phyloP scores from a whole-genome alignment of 148 eudicot genomes.

The Cornus controversa region DNA sequence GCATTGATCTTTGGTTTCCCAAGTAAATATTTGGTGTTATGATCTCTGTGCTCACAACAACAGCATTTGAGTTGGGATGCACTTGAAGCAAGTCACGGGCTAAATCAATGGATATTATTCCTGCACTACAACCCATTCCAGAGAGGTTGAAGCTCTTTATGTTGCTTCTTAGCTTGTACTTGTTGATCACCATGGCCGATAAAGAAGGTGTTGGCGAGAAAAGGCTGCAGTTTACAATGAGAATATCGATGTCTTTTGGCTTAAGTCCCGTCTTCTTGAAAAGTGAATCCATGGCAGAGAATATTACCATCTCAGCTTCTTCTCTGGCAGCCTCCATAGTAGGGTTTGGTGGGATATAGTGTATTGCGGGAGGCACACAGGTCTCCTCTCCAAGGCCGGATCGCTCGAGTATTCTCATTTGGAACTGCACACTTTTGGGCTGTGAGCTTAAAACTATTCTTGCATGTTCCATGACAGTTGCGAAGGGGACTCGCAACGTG shows the following conservation, averaged over 20 bases:
- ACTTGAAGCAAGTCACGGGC: constrained; percentile 21
- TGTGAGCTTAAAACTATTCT: not conserved
- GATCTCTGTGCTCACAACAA: constrained; percentile 26
- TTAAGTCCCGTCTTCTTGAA: constrained; percentile 18
- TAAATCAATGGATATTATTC: constrained; percentile 20
- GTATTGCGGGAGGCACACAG: constrained; percentile 17
- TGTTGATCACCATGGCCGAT: constrained; percentile 27
- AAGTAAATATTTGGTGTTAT: constrained; percentile 16
- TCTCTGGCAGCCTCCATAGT: constrained; percentile 21
- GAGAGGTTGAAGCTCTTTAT: constrained; percentile 23
- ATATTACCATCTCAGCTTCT: constrained; percentile 29
- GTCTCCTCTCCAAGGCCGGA: constrained; percentile 21
- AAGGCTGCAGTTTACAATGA: constrained; percentile 22
- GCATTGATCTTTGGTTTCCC: constrained; percentile 28
- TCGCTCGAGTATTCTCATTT: constrained; percentile 14
- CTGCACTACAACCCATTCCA: constrained; percentile 29
- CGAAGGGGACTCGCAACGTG: constrained; percentile 7
- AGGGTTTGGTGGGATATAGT: constrained; percentile 25
- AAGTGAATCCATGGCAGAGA: constrained; percentile 23
- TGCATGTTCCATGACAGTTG: constrained; percentile 16
- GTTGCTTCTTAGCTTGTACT: constrained; percentile 22
- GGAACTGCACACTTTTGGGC: constrained; percentile 17
- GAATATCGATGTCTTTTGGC: constrained; percentile 27
- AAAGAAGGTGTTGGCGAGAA: constrained; percentile 22
- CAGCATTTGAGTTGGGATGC: constrained; percentile 25